Evolutionary conservation across 139 green algal genomes (phyloP).

Genomic region (Volvox reticuliferus): DNA sequence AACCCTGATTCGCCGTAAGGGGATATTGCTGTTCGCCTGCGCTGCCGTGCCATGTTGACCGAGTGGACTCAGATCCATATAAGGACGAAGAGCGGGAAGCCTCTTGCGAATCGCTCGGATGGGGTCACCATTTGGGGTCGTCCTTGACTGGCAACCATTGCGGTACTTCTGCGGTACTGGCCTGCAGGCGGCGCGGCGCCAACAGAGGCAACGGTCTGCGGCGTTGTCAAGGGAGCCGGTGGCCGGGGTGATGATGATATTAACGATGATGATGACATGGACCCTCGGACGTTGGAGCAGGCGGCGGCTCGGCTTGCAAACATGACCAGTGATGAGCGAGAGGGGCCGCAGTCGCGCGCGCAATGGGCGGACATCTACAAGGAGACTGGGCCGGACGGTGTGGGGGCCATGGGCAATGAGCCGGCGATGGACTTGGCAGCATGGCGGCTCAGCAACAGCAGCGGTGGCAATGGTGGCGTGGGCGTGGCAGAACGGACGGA

Average conservation of each 20-base stretch:
- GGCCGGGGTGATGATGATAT: background rate
- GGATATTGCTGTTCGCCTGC: no score
- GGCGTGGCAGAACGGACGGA: background rate
- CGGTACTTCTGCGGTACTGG: no score
- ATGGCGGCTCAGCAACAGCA: conserved; percentile 1
- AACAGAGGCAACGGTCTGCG: no score
- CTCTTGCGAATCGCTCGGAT: no score
- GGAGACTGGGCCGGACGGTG: conserved; percentile 70
- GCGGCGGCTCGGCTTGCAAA: conserved; percentile 74
- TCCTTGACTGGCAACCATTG: no score
- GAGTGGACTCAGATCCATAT: no score
- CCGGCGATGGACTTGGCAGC: conserved; percentile 45
- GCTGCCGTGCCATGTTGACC: no score
- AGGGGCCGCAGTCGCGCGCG: conserved; percentile 39
- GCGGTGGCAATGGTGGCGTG: background rate
- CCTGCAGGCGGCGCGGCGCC: no score
- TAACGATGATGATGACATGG: conserved; percentile 68
- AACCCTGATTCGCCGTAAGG: no score
- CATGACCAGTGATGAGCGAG: conserved; percentile 63
- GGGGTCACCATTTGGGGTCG: no score
- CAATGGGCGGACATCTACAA: conserved; percentile 79
- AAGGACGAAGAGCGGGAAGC: no score
- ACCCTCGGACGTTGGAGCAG: conserved; percentile 71
- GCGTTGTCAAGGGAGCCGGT: background rate
- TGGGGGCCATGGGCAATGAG: conserved; percentile 60